Conservation (phyloP, 148 eudicot genomes). For the Rhododendron kiyosumense region DNA sequence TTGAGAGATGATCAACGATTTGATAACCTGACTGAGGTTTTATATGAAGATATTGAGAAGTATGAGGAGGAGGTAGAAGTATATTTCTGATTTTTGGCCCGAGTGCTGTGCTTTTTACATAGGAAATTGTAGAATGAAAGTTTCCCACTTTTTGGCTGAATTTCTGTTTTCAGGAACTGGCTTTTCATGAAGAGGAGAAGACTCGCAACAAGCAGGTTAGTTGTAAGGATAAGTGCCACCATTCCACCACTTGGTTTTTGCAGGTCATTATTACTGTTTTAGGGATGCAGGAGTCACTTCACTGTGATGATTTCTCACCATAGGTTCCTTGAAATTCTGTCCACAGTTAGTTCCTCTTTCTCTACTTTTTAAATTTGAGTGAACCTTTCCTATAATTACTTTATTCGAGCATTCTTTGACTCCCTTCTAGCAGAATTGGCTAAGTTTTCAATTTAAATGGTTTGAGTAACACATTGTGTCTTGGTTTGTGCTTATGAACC, state of each 20-base stretch:
- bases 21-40: constrained; percentile 37
- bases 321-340: neutral
- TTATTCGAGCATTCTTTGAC: neutral
- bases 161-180: constrained; percentile 39
- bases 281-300: neutral
- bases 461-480: neutral
- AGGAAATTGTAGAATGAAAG: neutral
- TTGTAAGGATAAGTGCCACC: neutral
- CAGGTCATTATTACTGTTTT: neutral
- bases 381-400: neutral
- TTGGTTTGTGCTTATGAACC: neutral
- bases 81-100: neutral
- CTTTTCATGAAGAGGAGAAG: constrained; percentile 26
- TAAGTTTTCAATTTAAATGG: neutral
- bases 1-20: constrained; percentile 51
- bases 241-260: neutral
- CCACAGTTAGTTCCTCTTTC: neutral
- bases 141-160: neutral
- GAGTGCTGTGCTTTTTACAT: neutral
- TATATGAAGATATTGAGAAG: constrained; percentile 45
- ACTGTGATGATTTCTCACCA: neutral
- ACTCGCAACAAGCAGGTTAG: constrained; percentile 17
- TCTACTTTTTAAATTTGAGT: neutral
- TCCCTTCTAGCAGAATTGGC: neutral
- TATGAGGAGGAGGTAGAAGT: constrained; percentile 60